Conservation (phyloP, 116 monocot species). For the Phalaenopsis hybrid region DNA sequence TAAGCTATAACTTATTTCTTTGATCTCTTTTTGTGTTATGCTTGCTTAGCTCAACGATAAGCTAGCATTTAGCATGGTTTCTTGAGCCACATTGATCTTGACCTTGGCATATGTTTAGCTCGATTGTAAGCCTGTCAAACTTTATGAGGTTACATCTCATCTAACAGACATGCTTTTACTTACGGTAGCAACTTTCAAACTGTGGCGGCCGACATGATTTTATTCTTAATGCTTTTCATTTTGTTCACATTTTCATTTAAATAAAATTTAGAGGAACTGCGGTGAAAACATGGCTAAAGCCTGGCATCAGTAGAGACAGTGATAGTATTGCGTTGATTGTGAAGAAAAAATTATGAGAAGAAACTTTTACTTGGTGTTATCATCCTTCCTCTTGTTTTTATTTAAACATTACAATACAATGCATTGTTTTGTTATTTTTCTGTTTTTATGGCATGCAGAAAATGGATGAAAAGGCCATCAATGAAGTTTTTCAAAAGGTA, state of each 20-base stretch:
- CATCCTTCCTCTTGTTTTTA: not conserved
- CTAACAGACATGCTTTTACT: too few species aligned
- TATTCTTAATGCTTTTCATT: not conserved
- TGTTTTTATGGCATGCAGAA: constrained; percentile 48
- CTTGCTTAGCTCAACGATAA: not conserved
- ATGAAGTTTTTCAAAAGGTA: constrained; percentile 82
- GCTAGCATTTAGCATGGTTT: not conserved
- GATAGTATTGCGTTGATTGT: not conserved
- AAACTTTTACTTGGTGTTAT: not conserved
- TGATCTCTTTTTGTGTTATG: too few species aligned
- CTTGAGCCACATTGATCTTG: not conserved
- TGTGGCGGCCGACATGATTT: not conserved
- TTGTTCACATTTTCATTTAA: not conserved
- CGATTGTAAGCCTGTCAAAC: not conserved
- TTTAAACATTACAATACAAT: not conserved
- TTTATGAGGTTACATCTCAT: not conserved
- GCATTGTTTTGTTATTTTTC: not conserved
- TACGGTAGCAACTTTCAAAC: not conserved
- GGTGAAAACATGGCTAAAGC: not conserved
- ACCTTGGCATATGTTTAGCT: not conserved
- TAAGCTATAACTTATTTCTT: too few species aligned
- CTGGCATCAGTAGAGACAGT: not conserved
- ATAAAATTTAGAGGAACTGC: not conserved
- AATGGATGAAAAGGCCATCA: constrained; percentile 80
- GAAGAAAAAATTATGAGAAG: not conserved